Conservation (phyloP, 1,139 yeast species). For the Yamadazyma sp. region DNA sequence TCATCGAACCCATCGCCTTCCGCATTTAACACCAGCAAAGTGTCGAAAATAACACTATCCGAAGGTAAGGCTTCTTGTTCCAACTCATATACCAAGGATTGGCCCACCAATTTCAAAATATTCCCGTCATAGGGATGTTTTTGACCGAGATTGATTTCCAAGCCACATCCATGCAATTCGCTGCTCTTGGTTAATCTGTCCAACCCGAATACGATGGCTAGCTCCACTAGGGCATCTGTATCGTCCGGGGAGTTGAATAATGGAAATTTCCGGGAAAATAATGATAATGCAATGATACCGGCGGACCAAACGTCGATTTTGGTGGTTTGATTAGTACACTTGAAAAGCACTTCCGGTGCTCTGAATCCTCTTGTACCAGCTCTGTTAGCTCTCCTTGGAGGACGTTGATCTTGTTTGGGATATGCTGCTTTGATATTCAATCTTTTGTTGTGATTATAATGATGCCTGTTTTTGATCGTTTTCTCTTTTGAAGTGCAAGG, state of each 20-base stretch:
- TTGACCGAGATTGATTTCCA: conserved; percentile 55
- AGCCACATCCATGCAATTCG: conserved; percentile 81
- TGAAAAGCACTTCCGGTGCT: conserved; percentile 90
- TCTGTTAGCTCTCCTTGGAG: conserved; percentile 90
- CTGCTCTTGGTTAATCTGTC: conserved; percentile 77
- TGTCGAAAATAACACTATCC: conserved; percentile 41
- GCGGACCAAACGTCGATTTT: conserved; percentile 92
- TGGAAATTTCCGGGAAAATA: conserved; percentile 75
- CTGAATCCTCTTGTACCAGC: conserved; percentile 98
- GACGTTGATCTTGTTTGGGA: conserved; percentile 78
- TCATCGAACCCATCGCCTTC: conserved; percentile 17
- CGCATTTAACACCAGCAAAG: conserved; percentile 31
- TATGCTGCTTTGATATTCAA: conserved; percentile 60
- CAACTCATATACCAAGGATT: conserved; percentile 33
- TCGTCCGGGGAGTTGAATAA: conserved; percentile 90
- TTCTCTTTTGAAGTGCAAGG: conserved; percentile 33
- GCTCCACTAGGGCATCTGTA: conserved; percentile 83
- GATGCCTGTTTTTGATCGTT: conserved; percentile 21
- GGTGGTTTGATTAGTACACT: conserved; percentile 81
- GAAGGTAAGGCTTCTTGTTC: conserved; percentile 37
- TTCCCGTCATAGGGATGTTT: conserved; percentile 27
- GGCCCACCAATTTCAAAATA: conserved; percentile 31
- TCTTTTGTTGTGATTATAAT: conserved; percentile 24
- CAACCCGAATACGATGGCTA: conserved; percentile 80
- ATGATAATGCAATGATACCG: conserved; percentile 78